Evolutionary conservation across 768 basidiomycete species (phyloP).

Genomic region (Suillus cothurnatus): DNA sequence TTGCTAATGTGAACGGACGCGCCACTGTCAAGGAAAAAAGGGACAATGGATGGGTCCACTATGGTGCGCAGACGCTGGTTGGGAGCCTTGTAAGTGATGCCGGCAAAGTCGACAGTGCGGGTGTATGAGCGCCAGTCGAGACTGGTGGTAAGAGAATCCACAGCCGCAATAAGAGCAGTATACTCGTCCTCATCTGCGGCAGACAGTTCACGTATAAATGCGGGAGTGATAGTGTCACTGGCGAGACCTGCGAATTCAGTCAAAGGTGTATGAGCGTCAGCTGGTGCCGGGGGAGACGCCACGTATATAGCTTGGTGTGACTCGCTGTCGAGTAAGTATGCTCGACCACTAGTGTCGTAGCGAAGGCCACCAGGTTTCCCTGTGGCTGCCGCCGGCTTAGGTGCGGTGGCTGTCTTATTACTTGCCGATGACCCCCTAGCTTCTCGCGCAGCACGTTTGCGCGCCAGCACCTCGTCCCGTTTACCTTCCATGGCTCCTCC

Average conservation of each 20-base stretch:
- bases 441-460: background rate
- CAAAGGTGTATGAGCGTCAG: no score
- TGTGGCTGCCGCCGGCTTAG: background rate
- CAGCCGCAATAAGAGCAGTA: background rate
- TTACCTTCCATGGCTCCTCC: background rate
- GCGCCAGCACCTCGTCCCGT: background rate
- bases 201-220: background rate
- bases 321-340: background rate
- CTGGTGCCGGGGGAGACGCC: accelerated
- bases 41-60: background rate
- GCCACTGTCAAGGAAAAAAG: background rate
- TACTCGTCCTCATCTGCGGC: background rate
- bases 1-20: no score
- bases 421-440: no score
- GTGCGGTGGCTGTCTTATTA: no score
- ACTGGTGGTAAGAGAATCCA: background rate
- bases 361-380: background rate
- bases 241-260: background rate
- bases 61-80: background rate
- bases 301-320: background rate
- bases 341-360: background rate
- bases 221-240: background rate
- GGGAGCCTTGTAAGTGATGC: background rate
- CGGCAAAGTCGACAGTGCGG: background rate
- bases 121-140: background rate